Evolutionary conservation across 2,329 filamentous ascomycete genomes (phyloP), one percentile per base, ranked within the genome.

Genomic region (Neospermospora avenae): DNA sequence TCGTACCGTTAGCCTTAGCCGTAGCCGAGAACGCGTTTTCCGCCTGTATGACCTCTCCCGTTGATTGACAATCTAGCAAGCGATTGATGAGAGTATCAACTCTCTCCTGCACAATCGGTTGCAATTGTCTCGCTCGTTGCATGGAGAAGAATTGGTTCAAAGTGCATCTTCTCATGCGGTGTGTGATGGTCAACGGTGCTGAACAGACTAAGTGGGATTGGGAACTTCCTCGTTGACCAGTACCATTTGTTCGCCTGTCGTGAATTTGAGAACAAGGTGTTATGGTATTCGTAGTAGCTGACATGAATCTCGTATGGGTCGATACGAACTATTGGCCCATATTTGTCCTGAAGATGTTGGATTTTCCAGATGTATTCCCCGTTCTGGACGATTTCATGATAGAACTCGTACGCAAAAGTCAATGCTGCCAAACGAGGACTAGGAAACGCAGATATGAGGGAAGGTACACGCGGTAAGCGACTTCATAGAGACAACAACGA

Each of bases 371-470:
- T 45, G 45, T 48, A 64, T 31, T 63, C 52, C 1, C 68, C 69
- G 8, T 56, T 7, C 42, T 57, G 49, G 51, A 63, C 51, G 4
- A 66, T 35, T 28, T 70, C 65, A 53, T 65, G 66, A 42, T 69
- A 71, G 5, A 56, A 45, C 20, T 65, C 62, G 44, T 69, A 70
- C 59, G 56, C 60, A 8, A 52, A 35, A 3, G 67, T 70, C 24
- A 67, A 64, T 3, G 71, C 71, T 3, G 72, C 71, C 1, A 70
- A 55, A 11, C 57, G 67, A 1, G 73, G 73, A 7, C 73, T 72
- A 4, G 67, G 70, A 46, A 73, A 72, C 18, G 37, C 16, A 3
- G 37, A 39, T 5, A 18, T 11, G 5, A 7, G 37, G 18, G 39
- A 42, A 42, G 20, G 16, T 42, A 22, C 39, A 42, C 5, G 39